Evolutionary conservation across 306 rosid genomes (phyloP).

Genomic region (Canavalia ensiformis): DNA sequence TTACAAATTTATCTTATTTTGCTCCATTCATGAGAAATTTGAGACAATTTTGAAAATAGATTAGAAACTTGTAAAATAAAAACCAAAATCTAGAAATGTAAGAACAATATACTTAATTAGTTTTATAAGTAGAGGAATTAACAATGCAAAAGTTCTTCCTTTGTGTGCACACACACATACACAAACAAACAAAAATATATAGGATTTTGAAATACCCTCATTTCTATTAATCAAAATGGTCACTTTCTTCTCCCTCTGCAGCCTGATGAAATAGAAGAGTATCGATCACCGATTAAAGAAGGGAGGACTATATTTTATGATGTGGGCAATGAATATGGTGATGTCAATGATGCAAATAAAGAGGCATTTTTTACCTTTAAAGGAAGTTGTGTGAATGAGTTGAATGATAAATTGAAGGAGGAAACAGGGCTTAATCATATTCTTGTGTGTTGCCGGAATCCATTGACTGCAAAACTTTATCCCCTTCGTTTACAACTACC

Average conservation of each 20-base stretch:
- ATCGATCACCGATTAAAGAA: conserved; percentile 51
- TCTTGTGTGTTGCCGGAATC: conserved; percentile 78
- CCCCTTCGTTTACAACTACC: conserved; percentile 90
- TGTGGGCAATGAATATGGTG: conserved; percentile 71
- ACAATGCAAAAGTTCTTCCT: not conserved
- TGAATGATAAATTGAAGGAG: conserved; percentile 63
- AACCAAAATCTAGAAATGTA: not conserved
- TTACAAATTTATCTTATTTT: not conserved
- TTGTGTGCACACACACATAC: not conserved
- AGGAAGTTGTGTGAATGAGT: conserved; percentile 65
- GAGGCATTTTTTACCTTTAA: conserved; percentile 64
- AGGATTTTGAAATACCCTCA: not conserved
- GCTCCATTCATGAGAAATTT: not conserved
- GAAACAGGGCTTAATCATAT: conserved; percentile 65
- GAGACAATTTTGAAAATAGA: not conserved
- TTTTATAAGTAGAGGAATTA: not conserved
- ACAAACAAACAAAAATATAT: not conserved
- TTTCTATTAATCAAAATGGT: not conserved
- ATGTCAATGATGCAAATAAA: conserved; percentile 47
- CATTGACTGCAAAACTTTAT: conserved; percentile 74
- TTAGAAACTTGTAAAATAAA: not conserved
- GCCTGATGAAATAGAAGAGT: conserved; percentile 14
- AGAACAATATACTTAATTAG: not conserved
- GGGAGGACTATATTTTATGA: conserved; percentile 75
- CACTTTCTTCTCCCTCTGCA: conserved; percentile 40